Evolutionary conservation across 2,329 filamentous ascomycete species (phyloP).

Genomic region (Trichoderma sp.): DNA sequence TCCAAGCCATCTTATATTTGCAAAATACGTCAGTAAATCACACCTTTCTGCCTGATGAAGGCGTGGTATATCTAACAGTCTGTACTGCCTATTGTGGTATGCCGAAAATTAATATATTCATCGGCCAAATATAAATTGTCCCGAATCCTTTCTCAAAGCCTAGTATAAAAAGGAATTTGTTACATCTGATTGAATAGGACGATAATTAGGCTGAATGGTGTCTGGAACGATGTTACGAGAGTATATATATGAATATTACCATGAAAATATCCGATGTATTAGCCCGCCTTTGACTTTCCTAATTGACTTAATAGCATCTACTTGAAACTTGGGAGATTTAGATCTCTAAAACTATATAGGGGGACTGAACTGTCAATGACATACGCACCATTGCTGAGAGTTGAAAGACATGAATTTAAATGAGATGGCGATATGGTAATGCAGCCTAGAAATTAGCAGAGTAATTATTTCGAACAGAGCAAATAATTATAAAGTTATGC

Average conservation of each 20-base stretch:
- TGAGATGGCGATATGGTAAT: neutral
- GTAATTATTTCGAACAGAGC: fast-evolving
- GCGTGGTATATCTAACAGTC: neutral
- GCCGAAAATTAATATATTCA: neutral
- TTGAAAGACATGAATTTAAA: no score
- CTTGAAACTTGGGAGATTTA: neutral
- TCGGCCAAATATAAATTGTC: neutral
- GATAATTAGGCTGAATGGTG: slow-evolving; percentile 5
- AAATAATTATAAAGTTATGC: fast-evolving
- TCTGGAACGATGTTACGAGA: neutral
- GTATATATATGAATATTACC: neutral
- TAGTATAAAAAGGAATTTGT: neutral
- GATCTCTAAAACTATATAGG: neutral
- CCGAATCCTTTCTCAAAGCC: neutral
- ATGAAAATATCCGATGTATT: neutral
- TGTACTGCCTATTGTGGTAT: neutral
- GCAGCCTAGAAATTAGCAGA: neutral
- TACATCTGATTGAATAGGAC: no score
- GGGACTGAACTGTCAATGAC: neutral
- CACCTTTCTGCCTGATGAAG: neutral
- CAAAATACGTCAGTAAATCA: neutral
- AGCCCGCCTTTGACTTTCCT: neutral
- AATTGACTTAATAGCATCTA: neutral
- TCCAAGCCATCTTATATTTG: neutral
- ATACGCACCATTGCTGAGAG: no score